These are phyloP conservation scores for Hymenoscyphus scutula DNA, from an alignment of 2,329 filamentous ascomycete genomes.

Conservation along the genomic window DNA sequence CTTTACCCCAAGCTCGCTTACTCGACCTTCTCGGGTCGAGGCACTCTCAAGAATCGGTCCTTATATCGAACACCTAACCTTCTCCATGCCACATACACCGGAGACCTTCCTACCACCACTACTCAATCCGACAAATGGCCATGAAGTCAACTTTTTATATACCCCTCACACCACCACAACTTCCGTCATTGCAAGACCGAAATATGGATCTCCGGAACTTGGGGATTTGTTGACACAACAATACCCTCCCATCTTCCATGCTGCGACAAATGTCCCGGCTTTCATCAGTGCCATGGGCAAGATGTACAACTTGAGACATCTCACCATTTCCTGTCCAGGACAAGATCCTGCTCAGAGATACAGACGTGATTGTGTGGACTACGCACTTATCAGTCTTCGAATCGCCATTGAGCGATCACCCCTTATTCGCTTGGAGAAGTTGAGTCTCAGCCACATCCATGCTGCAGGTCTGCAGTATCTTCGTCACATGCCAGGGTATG, in stretches of 20 bases:
- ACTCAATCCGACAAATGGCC: constrained; percentile 71
- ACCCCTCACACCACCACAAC: constrained; percentile 69
- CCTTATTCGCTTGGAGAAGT: constrained; percentile 61
- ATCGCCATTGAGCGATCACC: constrained; percentile 76
- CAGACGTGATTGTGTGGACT: constrained; percentile 77
- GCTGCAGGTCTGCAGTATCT: constrained; percentile 75
- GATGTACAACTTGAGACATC: constrained; percentile 67
- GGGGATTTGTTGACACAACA: constrained; percentile 81
- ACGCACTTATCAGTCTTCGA: constrained; percentile 81
- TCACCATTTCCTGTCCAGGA: constrained; percentile 74
- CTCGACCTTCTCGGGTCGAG: constrained; percentile 67
- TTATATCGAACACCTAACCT: constrained; percentile 74
- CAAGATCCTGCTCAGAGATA: constrained; percentile 68
- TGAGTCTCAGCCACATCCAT: constrained; percentile 73
- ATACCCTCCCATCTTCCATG: constrained; percentile 86
- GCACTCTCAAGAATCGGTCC: constrained; percentile 76
- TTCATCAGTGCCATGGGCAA: constrained; percentile 74
- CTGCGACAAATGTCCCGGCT: constrained; percentile 80
- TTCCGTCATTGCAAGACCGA: constrained; percentile 61
- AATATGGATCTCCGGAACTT: constrained; percentile 76
- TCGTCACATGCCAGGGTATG: constrained; percentile 70
- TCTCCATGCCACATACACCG: constrained; percentile 72
- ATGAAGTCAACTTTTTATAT: constrained; percentile 79
- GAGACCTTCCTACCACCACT: constrained; percentile 83
- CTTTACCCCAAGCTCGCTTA: constrained; percentile 74